A percentile compares a stretch with the other conserved stretches of the same genome.
phyloP scores from a whole-genome alignment of 2,329 filamentous ascomycete genomes.

The Tolypocladium album region DNA sequence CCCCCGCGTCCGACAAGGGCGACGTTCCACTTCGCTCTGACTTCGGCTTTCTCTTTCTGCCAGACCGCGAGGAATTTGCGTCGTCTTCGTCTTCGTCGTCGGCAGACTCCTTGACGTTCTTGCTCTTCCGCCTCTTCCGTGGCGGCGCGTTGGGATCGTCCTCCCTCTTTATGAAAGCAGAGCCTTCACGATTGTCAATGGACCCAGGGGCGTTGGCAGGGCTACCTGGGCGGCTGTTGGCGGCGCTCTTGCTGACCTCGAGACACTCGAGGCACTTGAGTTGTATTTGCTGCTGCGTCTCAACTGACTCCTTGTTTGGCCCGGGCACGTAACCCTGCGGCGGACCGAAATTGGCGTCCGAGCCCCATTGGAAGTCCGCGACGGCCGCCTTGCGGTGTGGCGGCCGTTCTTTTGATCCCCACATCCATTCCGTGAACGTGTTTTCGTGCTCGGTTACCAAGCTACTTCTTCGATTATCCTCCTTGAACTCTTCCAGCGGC shows the following conservation, averaged over 20 bases:
- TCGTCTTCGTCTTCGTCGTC: constrained; percentile 33
- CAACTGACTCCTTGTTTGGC: constrained; percentile 44
- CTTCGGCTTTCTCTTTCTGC: constrained; percentile 38
- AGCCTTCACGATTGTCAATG: constrained; percentile 7
- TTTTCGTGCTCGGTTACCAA: constrained; percentile 19
- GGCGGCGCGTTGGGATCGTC: constrained; percentile 30
- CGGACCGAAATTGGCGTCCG: constrained; percentile 52
- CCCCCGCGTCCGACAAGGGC: constrained; percentile 22
- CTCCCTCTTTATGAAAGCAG: constrained; percentile 16
- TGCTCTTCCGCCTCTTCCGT: constrained; percentile 45
- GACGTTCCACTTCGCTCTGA: constrained; percentile 21
- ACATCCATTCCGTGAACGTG: constrained; percentile 32
- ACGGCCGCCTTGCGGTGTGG: constrained; percentile 23
- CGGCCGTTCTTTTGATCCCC: constrained; percentile 18
- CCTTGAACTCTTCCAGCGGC: constrained; percentile 29
- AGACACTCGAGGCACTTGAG: constrained; percentile 47
- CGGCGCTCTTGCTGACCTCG: constrained; percentile 44
- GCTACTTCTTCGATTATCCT: constrained; percentile 24
- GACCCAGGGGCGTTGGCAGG: constrained; percentile 24
- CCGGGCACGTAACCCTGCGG: constrained; percentile 48
- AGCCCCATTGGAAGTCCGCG: constrained; percentile 53
- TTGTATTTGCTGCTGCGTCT: constrained; percentile 43
- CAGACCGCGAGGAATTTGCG: constrained; percentile 15
- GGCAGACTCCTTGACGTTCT: constrained; percentile 28
- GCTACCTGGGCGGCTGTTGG: constrained; percentile 49